Percentiles rank a stretch among this genome's conserved stretches.
Conservation (phyloP, 148 eudicot genomes). For the Rhododendron kiyosumense region DNA sequence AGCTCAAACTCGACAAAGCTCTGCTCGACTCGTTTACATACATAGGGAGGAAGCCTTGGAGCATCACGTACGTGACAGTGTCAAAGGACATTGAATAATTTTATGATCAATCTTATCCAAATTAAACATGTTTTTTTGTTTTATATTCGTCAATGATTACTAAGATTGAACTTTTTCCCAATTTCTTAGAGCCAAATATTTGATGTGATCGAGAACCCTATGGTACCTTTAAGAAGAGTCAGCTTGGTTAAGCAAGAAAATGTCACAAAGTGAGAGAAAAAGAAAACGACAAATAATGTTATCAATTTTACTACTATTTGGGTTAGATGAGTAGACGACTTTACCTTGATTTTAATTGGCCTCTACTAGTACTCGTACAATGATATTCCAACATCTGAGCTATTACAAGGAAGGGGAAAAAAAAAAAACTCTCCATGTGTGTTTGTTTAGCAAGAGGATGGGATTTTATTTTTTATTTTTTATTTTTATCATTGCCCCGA, state of each 20-base stretch:
- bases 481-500: not conserved
- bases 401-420: rapidly evolving
- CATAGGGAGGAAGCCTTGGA: too few relatives aligned
- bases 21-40: too few relatives aligned
- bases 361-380: not conserved
- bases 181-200: not conserved
- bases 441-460: not conserved
- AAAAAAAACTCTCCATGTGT: too few relatives aligned
- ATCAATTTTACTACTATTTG: too few relatives aligned
- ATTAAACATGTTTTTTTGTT: not conserved
- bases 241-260: not conserved
- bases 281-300: not conserved
- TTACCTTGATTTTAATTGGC: not conserved
- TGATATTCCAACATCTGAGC: not conserved
- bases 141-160: not conserved
- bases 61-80: too few relatives aligned
- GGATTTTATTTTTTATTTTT: not conserved
- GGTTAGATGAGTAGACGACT: not conserved
- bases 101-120: not conserved
- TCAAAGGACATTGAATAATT: too few relatives aligned
- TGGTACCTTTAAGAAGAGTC: not conserved
- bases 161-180: not conserved
- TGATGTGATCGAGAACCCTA: not conserved
- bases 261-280: too few relatives aligned
- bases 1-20: not conserved